Evolutionary conservation across 1,139 yeast genomes (phyloP).

Genomic region (Hanseniaspora gamundiae): DNA sequence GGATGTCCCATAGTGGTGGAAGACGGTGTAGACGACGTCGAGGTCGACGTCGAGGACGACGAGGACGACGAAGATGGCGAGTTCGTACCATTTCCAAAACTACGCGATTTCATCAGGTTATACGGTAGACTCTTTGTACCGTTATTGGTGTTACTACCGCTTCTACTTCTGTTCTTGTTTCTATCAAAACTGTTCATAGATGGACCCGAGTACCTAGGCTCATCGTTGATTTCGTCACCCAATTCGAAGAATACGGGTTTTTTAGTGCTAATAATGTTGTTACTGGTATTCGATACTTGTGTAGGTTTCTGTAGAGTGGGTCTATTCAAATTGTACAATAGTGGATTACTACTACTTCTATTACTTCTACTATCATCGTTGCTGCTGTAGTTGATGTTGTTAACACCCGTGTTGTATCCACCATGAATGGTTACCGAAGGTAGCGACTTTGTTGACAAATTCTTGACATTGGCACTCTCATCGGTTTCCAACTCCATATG

Average conservation of each 20-base stretch:
- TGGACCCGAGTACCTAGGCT: no score
- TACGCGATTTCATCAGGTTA: not conserved
- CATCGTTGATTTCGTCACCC: no score
- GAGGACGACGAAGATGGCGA: not conserved
- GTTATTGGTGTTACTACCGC: not conserved
- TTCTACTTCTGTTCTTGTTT: not conserved
- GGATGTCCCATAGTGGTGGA: no score
- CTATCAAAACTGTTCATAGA: not conserved
- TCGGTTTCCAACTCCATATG: constrained; percentile 5
- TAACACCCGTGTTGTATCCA: not conserved
- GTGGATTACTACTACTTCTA: not conserved
- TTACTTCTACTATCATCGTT: constrained; percentile 1
- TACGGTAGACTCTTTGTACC: not conserved
- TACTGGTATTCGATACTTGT: no score
- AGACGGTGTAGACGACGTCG: no score
- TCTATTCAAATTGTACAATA: not conserved
- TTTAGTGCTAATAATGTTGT: no score
- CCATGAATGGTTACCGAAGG: not conserved
- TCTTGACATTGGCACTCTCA: not conserved
- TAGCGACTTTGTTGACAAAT: no score
- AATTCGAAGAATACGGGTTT: no score
- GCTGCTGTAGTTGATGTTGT: constrained; percentile 12
- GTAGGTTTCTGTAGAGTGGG: no score
- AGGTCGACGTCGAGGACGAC: no score
- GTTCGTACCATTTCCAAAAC: not conserved